Evolutionary conservation across 176 grass and related monocot genomes (phyloP).

Genomic region (Paspalum notatum): DNA sequence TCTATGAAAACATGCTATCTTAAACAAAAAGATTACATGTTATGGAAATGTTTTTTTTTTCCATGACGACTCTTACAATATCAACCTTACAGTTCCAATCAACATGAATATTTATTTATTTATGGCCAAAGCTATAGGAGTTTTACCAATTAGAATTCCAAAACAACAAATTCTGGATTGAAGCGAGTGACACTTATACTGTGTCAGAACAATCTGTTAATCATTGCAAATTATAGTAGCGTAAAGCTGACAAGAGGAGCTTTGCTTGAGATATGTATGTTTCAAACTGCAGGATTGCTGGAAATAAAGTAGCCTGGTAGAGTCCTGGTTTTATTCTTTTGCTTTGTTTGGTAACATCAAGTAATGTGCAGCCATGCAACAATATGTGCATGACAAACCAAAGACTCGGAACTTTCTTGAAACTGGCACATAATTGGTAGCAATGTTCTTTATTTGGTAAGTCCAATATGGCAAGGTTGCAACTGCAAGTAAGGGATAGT

Average conservation of each 20-base stretch:
- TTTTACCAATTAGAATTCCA: not conserved
- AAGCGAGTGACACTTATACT: not conserved
- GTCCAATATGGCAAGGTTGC: not conserved
- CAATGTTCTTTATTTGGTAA: not conserved
- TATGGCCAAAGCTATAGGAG: not conserved
- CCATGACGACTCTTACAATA: not conserved
- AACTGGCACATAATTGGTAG: not conserved
- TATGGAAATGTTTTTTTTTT: not conserved
- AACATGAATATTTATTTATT: not conserved
- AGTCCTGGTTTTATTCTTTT: not conserved
- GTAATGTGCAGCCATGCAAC: not conserved
- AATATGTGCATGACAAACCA: not conserved
- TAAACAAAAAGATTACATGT: not conserved
- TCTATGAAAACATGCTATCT: not conserved
- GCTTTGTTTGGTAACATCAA: not conserved
- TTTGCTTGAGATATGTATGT: not conserved
- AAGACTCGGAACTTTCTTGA: not conserved
- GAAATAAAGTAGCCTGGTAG: not conserved
- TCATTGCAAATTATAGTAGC: not conserved
- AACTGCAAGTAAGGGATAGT: constrained; percentile 8
- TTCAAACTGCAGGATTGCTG: constrained; percentile 7
- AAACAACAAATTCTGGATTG: not conserved
- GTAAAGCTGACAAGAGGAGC: not conserved
- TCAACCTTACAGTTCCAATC: not conserved
- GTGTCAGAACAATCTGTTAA: not conserved